Evolutionary conservation across 768 basidiomycete species (phyloP), one percentile per base, ranked within the genome.

Genomic region (Wakefieldia striispora): DNA sequence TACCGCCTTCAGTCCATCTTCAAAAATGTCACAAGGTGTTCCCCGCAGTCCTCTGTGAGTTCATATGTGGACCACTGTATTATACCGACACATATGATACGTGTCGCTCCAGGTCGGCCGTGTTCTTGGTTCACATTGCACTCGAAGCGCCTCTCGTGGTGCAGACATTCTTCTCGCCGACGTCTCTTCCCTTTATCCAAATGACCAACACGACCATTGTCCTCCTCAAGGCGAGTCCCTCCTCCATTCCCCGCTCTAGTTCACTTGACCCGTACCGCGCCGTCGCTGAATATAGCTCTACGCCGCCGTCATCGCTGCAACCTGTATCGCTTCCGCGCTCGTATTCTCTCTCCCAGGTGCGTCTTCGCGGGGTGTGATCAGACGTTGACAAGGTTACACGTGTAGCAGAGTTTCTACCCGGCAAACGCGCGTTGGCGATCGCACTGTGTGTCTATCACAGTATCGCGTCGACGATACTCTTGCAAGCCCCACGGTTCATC

Each of bases 171-270:
- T 80, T 80, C 71, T 75, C 81, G 0, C 83, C 88, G 1, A 58
- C 67, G 16, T 72, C 66, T 14, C 65, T 92, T 17, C 91, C 91
- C 0, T 91, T 93, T 65, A 56, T 91, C 47, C 81, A 90, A 63
- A 75, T 91, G 57, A 91, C 84, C 58, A 93, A 93, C 72, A 92
- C 91, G 6, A 80, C 88, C 0, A 43, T 91, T 8, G 81, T 90
- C 2, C 54, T 92, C 8, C 68, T 90, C 41, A 91, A 91, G 76
- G 91, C 86, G 42, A 21, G 45, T 37, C 20, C 9, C 21, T 38
- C 17, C 72, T 56, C 5, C 14, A 14, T 36, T 19, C 23, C 16
- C 7, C 7, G 24, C 21, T 41, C 9, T 21, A 27, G 29, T 13
- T 45, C 21, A 33, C 24, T 24, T 12, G 11, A 26, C 20, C 16